Evolutionary conservation across 1,284 basidiomycete species (phyloP).

Genomic region (Pisolithus thermaeus): DNA sequence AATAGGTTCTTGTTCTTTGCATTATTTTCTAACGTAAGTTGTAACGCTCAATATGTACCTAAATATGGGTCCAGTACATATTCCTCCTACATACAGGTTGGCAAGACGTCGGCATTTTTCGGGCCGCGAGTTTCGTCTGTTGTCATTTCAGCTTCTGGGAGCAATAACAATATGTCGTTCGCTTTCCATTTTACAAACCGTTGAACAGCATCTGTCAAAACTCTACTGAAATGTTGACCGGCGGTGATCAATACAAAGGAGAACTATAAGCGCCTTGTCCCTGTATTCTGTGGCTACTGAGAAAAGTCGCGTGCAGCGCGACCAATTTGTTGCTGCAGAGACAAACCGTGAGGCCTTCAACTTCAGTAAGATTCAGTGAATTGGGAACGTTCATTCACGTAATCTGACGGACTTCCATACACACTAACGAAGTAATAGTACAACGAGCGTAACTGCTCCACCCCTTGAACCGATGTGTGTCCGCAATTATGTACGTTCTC

Average conservation of each 20-base stretch:
- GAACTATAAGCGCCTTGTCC: constrained; percentile 56
- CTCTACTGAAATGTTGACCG: background rate
- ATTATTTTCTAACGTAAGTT: constrained; percentile 61
- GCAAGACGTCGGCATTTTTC: constrained; percentile 79
- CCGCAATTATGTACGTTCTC: too few species aligned
- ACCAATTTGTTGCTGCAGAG: constrained; percentile 57
- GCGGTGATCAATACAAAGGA: constrained; percentile 32
- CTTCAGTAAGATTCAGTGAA: background rate
- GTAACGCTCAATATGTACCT: background rate
- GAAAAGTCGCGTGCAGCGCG: constrained; percentile 64
- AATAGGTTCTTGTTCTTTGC: constrained; percentile 72
- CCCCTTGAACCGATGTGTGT: too few species aligned
- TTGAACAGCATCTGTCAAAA: constrained; percentile 7
- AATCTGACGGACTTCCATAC: too few species aligned
- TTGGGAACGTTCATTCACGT: background rate
- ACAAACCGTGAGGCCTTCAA: constrained; percentile 43
- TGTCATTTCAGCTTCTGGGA: constrained; percentile 61
- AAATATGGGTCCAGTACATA: too few species aligned
- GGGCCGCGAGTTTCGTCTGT: constrained; percentile 75
- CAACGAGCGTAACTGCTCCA: too few species aligned
- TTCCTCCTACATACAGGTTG: constrained; percentile 41
- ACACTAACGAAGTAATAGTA: too few species aligned
- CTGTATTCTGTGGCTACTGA: constrained; percentile 66
- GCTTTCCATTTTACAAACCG: constrained; percentile 72
- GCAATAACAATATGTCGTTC: constrained; percentile 79